phyloP scores from a whole-genome alignment of 164 flowering plant genomes.

The Aristolochia fimbriata region DNA sequence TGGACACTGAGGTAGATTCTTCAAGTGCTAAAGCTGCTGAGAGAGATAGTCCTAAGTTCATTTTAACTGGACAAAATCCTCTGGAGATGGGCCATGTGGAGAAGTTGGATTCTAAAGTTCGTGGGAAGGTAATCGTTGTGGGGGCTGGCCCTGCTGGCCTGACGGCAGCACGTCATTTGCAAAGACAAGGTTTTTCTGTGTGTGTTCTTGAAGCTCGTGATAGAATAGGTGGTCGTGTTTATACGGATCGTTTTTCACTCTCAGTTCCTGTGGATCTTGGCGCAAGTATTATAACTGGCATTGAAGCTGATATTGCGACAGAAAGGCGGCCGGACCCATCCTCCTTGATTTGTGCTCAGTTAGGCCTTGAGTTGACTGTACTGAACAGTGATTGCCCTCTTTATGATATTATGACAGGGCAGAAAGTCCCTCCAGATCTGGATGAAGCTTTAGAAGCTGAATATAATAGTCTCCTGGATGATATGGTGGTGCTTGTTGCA shows the following conservation, averaged over 20 bases:
- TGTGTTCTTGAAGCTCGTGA: conserved; percentile 80
- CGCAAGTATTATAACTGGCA: conserved; percentile 98
- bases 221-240: conserved; percentile 94
- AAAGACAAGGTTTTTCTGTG: conserved; percentile 84
- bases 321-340: conserved; percentile 98
- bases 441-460: conserved; percentile 95
- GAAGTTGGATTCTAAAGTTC: conserved; percentile 24
- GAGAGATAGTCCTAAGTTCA: conserved; percentile 3
- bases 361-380: conserved; percentile 85
- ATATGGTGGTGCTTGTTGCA: conserved; percentile 80
- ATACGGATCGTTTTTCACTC: conserved; percentile 81
- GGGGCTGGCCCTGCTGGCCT: conserved; percentile 99
- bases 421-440: conserved; percentile 79
- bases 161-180: conserved; percentile 95
- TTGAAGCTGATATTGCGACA: conserved; percentile 94
- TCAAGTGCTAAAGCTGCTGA: conserved; percentile 1
- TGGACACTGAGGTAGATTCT: conserved; percentile 13
- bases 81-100: conserved; percentile 7
- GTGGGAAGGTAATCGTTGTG: conserved; percentile 56
- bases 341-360: conserved; percentile 81
- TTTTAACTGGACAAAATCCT: conserved; percentile 11
- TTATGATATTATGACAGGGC: conserved; percentile 74
- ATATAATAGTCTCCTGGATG: conserved; percentile 89
- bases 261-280: conserved; percentile 99
- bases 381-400: conserved; percentile 97